A percentile compares a stretch with the other conserved stretches of the same genome.
Conservation (phyloP, 2,329 filamentous ascomycete genomes). For the Fusarium luffae region DNA sequence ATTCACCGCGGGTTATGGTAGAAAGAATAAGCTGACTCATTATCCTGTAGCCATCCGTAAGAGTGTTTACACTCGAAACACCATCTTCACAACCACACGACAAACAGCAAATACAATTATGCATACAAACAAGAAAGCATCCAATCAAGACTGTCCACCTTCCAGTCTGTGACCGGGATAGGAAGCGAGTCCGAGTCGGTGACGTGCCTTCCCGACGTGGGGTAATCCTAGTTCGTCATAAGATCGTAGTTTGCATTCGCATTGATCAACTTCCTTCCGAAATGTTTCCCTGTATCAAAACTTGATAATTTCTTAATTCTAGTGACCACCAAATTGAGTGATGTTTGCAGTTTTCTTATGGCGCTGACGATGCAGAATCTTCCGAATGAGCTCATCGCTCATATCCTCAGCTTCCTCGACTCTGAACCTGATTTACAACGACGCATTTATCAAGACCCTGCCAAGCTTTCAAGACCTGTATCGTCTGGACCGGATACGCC, state of each 20-base stretch:
- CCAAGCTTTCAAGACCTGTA: conserved; percentile 52
- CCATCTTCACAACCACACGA: background rate
- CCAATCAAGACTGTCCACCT: background rate
- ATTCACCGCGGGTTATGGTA: background rate
- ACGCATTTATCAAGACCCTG: conserved; percentile 59
- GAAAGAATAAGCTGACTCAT: background rate
- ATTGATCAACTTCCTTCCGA: background rate
- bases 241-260: conserved; percentile 8
- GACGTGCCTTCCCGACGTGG: conserved; percentile 23
- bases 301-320: background rate
- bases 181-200: conserved; percentile 26
- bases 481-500: conserved; percentile 29
- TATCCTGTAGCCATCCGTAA: background rate
- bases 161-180: background rate
- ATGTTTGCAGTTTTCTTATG: background rate
- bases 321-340: background rate
- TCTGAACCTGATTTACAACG: conserved; percentile 59
- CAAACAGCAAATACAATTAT: background rate
- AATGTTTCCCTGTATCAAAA: background rate
- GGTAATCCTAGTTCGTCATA: conserved; percentile 28
- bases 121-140: background rate
- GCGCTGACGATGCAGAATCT: conserved; percentile 52
- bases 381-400: conserved; percentile 70
- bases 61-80: background rate
- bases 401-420: conserved; percentile 68